Conservation (phyloP, 306 rosid genomes). For the Comarum palustre region DNA sequence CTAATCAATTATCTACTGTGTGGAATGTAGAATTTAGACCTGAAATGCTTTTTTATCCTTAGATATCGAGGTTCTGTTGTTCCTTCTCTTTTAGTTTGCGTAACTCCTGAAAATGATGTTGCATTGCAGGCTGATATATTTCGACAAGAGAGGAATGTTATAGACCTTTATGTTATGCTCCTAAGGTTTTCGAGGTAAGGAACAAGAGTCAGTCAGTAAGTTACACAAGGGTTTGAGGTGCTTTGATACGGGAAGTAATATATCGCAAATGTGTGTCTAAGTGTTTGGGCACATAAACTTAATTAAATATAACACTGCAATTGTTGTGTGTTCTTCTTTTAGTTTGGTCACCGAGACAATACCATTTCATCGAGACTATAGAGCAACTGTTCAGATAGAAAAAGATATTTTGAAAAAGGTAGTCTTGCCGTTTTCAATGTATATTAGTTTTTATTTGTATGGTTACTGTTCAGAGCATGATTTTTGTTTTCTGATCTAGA, state of each 20-base stretch:
- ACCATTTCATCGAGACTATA: slow-evolving; percentile 75
- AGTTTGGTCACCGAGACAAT: slow-evolving; percentile 88
- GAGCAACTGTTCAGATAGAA: slow-evolving; percentile 47
- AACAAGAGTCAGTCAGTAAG: slow-evolving; percentile 8
- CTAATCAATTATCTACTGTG: not conserved
- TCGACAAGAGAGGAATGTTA: slow-evolving; percentile 75
- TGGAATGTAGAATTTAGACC: not conserved
- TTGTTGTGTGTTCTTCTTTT: slow-evolving; percentile 27
- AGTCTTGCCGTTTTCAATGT: slow-evolving; percentile 1
- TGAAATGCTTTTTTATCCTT: not conserved
- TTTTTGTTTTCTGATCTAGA: slow-evolving; percentile 41
- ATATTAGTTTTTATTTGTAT: not conserved
- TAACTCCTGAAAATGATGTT: slow-evolving; percentile 22
- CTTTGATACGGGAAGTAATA: not conserved
- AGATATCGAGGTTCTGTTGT: not conserved
- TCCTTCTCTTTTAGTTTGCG: slow-evolving; percentile 12
- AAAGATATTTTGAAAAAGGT: slow-evolving; percentile 69
- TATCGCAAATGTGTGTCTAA: not conserved
- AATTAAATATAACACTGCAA: not conserved
- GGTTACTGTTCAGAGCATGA: slow-evolving; percentile 20
- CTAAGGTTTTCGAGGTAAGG: slow-evolving; percentile 86
- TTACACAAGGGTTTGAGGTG: not conserved
- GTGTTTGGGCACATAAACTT: not conserved
- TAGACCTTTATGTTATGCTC: slow-evolving; percentile 90
- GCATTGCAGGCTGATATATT: slow-evolving; percentile 82